phyloP scores from a whole-genome alignment of 257 asterid species.

The Solanum megistacrolobum region DNA sequence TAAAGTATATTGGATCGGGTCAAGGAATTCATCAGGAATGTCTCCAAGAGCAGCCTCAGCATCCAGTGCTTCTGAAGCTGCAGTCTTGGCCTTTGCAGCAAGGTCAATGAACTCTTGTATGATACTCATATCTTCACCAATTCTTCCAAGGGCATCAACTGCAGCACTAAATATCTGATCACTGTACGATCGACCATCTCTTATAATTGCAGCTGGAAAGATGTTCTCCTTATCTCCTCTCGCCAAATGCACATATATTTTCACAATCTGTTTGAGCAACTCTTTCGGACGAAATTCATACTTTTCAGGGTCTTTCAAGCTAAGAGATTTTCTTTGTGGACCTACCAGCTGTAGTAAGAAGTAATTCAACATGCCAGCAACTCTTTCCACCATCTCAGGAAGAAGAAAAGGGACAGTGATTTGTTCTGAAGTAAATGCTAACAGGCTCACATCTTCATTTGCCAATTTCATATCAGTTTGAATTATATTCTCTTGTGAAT shows the following conservation, averaged over 20 bases:
- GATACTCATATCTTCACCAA: conserved; percentile 63
- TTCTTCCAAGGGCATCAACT: conserved; percentile 62
- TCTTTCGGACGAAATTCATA: conserved; percentile 87
- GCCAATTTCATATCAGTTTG: conserved; percentile 95
- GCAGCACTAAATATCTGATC: conserved; percentile 92
- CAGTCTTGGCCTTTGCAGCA: conserved; percentile 65
- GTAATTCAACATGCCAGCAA: conserved; percentile 96
- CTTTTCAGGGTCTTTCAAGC: conserved; percentile 89
- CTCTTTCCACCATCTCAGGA: conserved; percentile 98
- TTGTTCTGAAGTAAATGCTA: conserved; percentile 93
- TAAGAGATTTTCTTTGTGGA: conserved; percentile 91
- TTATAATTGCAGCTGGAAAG: conserved; percentile 76
- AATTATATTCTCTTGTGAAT: conserved; percentile 94
- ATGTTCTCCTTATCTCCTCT: conserved; percentile 69
- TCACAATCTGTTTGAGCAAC: conserved; percentile 76
- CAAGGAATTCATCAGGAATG: conserved; percentile 95
- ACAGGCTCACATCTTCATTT: conserved; percentile 87
- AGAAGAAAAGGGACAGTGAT: conserved; percentile 82
- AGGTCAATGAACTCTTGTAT: conserved; percentile 72
- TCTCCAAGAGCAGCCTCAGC: conserved; percentile 96
- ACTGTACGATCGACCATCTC: conserved; percentile 89
- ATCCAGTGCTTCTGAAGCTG: conserved; percentile 83
- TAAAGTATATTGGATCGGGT: conserved; percentile 91
- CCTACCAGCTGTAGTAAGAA: conserved; percentile 91
- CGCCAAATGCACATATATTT: conserved; percentile 73